phyloP scores from a whole-genome alignment of 371 early-diverging fungal genomes.

The Mortierella polycephala region DNA sequence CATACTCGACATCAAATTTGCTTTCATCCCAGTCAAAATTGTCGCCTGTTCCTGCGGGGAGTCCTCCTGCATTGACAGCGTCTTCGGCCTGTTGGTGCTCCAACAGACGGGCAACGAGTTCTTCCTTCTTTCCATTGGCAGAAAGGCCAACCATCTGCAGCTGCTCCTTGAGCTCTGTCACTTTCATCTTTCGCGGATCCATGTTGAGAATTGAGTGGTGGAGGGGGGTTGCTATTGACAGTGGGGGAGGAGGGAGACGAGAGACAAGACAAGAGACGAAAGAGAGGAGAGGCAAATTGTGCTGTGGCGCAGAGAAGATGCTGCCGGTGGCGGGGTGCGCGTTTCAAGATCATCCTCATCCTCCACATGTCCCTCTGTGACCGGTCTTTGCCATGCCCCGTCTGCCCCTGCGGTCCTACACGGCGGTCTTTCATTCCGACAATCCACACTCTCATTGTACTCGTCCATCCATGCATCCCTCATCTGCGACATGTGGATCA shows the following conservation, averaged over 20 bases:
- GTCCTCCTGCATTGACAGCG: conserved; percentile 55
- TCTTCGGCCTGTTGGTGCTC: conserved; percentile 66
- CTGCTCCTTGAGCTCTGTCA: conserved; percentile 72
- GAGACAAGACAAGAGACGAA: no score
- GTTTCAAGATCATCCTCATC: no score
- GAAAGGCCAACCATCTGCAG: conserved; percentile 67
- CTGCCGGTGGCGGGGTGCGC: no score
- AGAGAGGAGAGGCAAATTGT: no score
- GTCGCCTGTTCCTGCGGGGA: conserved; percentile 38
- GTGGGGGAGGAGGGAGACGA: not conserved
- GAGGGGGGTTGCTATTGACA: not conserved
- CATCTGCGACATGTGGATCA: no score
- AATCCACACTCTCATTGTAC: no score
- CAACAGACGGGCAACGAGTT: conserved; percentile 70
- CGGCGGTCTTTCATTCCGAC: no score
- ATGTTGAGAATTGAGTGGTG: conserved; percentile 6
- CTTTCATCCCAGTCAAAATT: conserved; percentile 45
- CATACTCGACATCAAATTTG: conserved; percentile 47
- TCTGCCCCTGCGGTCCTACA: no score
- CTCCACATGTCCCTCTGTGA: no score
- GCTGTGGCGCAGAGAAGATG: no score
- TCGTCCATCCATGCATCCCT: no score
- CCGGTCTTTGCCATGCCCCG: no score
- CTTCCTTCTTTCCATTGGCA: conserved; percentile 74
- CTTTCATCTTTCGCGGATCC: conserved; percentile 63